phyloP scores from a whole-genome alignment of 352 stramenopile species.

The Globisporangium splendens region DNA sequence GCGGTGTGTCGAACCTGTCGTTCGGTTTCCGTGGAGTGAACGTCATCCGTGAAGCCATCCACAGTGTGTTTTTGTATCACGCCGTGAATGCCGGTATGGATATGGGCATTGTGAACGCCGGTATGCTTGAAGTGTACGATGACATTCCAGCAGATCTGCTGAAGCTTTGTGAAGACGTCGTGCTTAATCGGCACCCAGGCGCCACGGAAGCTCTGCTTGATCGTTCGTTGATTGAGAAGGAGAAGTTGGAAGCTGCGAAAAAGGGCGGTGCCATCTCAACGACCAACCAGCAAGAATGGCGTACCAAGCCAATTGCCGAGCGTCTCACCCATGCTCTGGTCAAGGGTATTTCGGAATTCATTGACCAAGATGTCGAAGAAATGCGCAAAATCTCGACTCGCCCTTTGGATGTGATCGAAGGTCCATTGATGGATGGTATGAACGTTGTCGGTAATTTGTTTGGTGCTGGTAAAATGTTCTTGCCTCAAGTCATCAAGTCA shows the following conservation, averaged over 20 bases:
- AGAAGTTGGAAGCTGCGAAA: slow-evolving; percentile 79
- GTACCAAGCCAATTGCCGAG: slow-evolving; percentile 87
- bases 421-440: slow-evolving; percentile 98
- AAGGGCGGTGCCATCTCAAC: slow-evolving; percentile 63
- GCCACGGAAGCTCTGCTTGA: slow-evolving; percentile 93
- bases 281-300: slow-evolving; percentile 84
- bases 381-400: slow-evolving; percentile 65
- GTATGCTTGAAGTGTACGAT: slow-evolving; percentile 85
- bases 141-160: slow-evolving; percentile 85
- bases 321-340: slow-evolving; percentile 95
- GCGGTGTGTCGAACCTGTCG: slow-evolving; percentile 96
- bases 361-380: slow-evolving; percentile 95
- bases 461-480: slow-evolving; percentile 97
- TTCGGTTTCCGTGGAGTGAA: slow-evolving; percentile 97
- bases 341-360: slow-evolving; percentile 97
- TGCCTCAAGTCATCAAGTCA: slow-evolving; percentile 98
- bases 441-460: slow-evolving; percentile 97
- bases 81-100: slow-evolving; percentile 96
- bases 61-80: slow-evolving; percentile 96
- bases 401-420: slow-evolving; percentile 97
- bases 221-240: slow-evolving; percentile 82
- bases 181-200: slow-evolving; percentile 89
- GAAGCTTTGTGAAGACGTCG: slow-evolving; percentile 90
- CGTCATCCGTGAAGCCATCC: slow-evolving; percentile 96
- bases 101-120: slow-evolving; percentile 97